These are phyloP conservation scores for Mollisiaceae sp. DNA, from an alignment of 2,329 filamentous ascomycete genomes.

Conservation along the genomic window DNA sequence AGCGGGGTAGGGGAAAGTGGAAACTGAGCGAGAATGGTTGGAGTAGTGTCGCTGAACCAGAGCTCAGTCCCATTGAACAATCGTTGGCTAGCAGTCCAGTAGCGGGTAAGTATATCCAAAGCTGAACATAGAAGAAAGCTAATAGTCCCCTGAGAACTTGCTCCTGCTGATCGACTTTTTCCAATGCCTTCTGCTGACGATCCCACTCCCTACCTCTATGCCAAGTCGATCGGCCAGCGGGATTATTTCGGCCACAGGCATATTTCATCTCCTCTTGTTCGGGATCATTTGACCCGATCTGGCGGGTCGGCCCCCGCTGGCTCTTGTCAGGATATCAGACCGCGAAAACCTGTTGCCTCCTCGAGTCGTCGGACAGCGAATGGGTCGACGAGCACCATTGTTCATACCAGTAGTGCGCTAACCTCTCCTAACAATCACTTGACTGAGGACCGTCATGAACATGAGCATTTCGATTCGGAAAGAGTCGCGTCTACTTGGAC, in stretches of 20 bases:
- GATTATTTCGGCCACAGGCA: slow-evolving; percentile 29
- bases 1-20: slow-evolving; percentile 50
- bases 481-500: background rate
- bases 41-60: slow-evolving; percentile 49
- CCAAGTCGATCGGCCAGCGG: slow-evolving; percentile 9
- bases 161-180: slow-evolving; percentile 27
- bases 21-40: slow-evolving; percentile 39
- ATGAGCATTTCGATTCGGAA: background rate
- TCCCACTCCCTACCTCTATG: slow-evolving; percentile 22
- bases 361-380: slow-evolving; percentile 20
- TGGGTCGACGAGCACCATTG: slow-evolving; percentile 47
- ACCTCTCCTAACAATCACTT: background rate
- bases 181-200: slow-evolving; percentile 29
- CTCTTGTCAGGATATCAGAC: slow-evolving; percentile 10
- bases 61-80: slow-evolving; percentile 41
- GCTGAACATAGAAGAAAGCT: background rate
- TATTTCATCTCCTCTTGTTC: slow-evolving; percentile 22
- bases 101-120: slow-evolving; percentile 21
- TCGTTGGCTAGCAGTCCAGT: slow-evolving; percentile 26
- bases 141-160: slow-evolving; percentile 19
- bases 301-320: background rate
- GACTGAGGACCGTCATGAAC: background rate
- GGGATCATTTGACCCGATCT: slow-evolving; percentile 13
- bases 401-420: slow-evolving; percentile 35
- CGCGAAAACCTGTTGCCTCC: slow-evolving; percentile 26